phyloP scores from a whole-genome alignment of 1,284 basidiomycete species.

The Trametes versicolor region DNA sequence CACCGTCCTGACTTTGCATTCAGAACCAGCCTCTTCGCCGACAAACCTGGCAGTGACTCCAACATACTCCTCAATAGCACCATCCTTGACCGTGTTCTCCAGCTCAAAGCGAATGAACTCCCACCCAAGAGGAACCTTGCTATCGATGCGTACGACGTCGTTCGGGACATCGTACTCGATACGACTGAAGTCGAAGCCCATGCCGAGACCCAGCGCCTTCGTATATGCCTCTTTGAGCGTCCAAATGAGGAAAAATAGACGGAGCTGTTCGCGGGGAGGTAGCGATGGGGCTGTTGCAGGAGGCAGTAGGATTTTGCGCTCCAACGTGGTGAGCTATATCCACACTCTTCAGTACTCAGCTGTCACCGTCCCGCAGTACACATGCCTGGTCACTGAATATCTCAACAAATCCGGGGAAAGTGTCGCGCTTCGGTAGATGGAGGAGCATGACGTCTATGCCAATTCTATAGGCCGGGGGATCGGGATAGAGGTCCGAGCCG shows the following conservation, averaged over 20 bases:
- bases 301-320: constrained; percentile 55
- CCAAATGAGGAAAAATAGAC: constrained; percentile 82
- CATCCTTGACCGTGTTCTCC: constrained; percentile 23
- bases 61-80: constrained; percentile 61
- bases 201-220: constrained; percentile 81
- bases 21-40: constrained; percentile 29
- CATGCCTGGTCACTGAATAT: constrained; percentile 72
- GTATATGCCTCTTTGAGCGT: constrained; percentile 90
- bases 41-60: constrained; percentile 68
- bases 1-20: constrained; percentile 6
- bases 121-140: constrained; percentile 67
- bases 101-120: constrained; percentile 69
- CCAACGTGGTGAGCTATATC: constrained; percentile 64
- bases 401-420: constrained; percentile 67
- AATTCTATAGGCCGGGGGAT: constrained; percentile 66
- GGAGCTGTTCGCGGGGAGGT: constrained; percentile 56
- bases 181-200: constrained; percentile 82
- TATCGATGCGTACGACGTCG: constrained; percentile 66
- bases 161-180: constrained; percentile 71
- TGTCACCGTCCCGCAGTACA: no score
- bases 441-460: constrained; percentile 86
- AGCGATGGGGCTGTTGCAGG: constrained; percentile 38
- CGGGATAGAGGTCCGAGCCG: constrained; percentile 51
- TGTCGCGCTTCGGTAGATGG: constrained; percentile 64
- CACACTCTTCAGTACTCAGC: background rate